Percentiles rank a stretch among this genome's conserved stretches.
These are phyloP conservation scores for Penicillium herquei DNA, from an alignment of 495 filamentous ascomycete species.

Conservation along the genomic window DNA sequence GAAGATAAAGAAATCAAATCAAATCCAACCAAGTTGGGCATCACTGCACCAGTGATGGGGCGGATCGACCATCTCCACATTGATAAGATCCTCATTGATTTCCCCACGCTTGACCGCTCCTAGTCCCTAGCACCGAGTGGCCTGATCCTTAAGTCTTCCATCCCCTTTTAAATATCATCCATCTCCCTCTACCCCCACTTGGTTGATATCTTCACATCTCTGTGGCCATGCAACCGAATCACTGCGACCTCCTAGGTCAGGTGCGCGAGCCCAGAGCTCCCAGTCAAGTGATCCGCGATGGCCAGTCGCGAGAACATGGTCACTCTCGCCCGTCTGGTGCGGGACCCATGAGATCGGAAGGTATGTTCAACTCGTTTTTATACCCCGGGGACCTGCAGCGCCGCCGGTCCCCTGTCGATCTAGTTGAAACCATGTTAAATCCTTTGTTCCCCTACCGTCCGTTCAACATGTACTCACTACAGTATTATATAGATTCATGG, in stretches of 20 bases:
- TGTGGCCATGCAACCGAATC: conserved; percentile 43
- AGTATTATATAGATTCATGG: conserved; percentile 81
- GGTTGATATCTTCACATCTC: conserved; percentile 1
- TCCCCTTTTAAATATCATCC: conserved; percentile 6
- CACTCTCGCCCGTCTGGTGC: conserved; percentile 39
- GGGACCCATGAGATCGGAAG: conserved; percentile 47
- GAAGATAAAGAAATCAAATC: not conserved
- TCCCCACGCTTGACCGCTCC: conserved; percentile 32
- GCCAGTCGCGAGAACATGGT: conserved; percentile 35
- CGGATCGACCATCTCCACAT: conserved; percentile 23
- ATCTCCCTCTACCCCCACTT: not conserved
- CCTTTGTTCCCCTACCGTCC: not conserved
- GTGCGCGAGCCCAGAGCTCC: conserved; percentile 40
- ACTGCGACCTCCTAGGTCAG: conserved; percentile 47
- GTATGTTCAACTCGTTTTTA: conserved; percentile 29
- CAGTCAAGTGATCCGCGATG: conserved; percentile 43
- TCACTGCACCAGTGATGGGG: conserved; percentile 22
- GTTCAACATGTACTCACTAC: conserved; percentile 53
- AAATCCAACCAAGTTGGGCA: conserved; percentile 22
- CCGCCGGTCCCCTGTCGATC: conserved; percentile 9
- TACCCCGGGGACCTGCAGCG: conserved; percentile 7
- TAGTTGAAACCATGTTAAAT: conserved; percentile 17
- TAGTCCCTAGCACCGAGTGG: conserved; percentile 23
- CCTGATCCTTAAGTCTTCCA: conserved; percentile 21
- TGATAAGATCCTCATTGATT: conserved; percentile 29